Evolutionary conservation across 176 grass and related monocot species (phyloP).

Genomic region (Musa itinerans): DNA sequence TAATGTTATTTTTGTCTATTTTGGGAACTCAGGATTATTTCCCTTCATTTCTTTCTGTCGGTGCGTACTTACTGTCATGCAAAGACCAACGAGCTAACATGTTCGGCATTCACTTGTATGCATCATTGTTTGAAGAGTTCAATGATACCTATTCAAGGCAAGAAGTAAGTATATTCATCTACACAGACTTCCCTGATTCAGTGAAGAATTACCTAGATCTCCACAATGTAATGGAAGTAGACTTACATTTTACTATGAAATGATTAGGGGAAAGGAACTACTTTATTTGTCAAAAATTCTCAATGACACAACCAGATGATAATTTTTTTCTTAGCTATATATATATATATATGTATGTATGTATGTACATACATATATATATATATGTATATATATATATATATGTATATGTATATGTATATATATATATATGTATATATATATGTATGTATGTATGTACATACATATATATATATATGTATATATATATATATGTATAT

Average conservation of each 20-base stretch:
- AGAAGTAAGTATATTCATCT: slow-evolving; percentile 38
- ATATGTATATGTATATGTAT: no score
- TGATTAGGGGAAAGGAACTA: no score
- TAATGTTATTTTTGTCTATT: slow-evolving; percentile 1
- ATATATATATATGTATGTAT: no score
- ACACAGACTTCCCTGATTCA: slow-evolving; percentile 12
- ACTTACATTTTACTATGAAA: no score
- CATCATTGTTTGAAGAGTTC: slow-evolving; percentile 72
- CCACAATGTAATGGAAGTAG: background rate
- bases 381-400: no score
- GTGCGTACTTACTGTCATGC: slow-evolving; percentile 65
- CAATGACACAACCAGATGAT: no score
- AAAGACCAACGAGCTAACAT: slow-evolving; percentile 79
- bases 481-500: background rate
- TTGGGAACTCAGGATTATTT: slow-evolving; percentile 41
- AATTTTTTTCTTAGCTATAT: no score
- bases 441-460: no score
- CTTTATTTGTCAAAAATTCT: no score
- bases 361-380: no score
- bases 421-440: no score
- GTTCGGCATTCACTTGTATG: slow-evolving; percentile 68
- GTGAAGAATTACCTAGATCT: background rate
- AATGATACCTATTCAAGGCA: slow-evolving; percentile 68
- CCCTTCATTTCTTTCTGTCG: slow-evolving; percentile 41
- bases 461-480: background rate